These are phyloP conservation scores for Xanthoceras sorbifolium DNA, from an alignment of 345 rosid genomes.

Conservation along the genomic window DNA sequence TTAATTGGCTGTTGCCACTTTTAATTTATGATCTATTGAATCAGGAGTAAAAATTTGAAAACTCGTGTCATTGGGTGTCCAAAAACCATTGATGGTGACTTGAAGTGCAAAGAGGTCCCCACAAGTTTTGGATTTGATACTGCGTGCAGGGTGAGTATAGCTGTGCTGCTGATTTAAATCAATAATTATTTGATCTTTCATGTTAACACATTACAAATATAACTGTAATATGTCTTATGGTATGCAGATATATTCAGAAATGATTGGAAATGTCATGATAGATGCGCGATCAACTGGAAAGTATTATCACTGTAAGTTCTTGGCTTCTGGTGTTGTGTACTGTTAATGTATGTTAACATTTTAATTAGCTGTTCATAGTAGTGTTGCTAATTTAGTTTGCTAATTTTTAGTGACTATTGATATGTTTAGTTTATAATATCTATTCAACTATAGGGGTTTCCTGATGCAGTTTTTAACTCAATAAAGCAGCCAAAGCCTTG, in stretches of 20 bases:
- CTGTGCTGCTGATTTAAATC: background rate
- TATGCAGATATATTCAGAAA: constrained; percentile 61
- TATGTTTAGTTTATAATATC: background rate
- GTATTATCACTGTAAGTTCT: constrained; percentile 91
- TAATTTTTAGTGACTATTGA: background rate
- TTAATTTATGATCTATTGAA: constrained; percentile 9
- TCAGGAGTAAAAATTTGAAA: constrained; percentile 82
- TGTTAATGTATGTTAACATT: background rate
- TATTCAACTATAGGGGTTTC: background rate
- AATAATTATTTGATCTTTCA: no score
- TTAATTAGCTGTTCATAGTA: background rate
- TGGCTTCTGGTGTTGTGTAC: background rate
- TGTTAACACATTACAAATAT: no score
- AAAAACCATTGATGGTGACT: constrained; percentile 98
- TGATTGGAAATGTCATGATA: constrained; percentile 98
- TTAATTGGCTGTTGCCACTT: background rate
- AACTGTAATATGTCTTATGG: background rate
- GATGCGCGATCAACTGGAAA: constrained; percentile 99
- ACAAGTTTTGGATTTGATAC: constrained; percentile 98
- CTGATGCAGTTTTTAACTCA: background rate
- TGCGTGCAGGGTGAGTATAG: constrained; percentile 88
- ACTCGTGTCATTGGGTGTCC: constrained; percentile 96
- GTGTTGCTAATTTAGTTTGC: background rate
- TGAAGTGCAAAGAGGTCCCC: constrained; percentile 98
- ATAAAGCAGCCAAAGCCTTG: background rate